phyloP scores from a whole-genome alignment of 129 eudicot species.

The Oenanthe sinensis region DNA sequence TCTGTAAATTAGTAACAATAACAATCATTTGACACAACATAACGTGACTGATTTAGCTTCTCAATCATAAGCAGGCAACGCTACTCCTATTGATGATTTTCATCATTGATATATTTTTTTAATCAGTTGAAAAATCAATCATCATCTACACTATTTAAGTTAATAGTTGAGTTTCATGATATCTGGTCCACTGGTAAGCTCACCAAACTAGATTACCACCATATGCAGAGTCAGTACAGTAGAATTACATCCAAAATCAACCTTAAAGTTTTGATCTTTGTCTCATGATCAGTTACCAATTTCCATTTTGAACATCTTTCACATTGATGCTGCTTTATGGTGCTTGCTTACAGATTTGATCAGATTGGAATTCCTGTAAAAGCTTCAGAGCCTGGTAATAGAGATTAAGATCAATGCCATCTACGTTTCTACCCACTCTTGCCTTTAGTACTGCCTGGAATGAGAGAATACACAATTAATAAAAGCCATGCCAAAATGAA shows the following conservation, averaged over 20 bases:
- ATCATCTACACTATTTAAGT: background rate
- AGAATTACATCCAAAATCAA: background rate
- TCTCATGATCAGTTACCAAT: background rate
- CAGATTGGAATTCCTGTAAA: slow-evolving; percentile 62
- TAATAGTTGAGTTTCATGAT: background rate
- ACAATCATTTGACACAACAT: background rate
- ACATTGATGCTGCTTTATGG: slow-evolving; percentile 16
- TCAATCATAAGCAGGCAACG: background rate
- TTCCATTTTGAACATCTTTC: background rate
- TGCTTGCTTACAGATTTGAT: slow-evolving; percentile 26
- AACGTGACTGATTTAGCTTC: background rate
- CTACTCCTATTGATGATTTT: background rate
- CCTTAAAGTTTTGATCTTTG: background rate
- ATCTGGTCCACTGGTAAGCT: background rate
- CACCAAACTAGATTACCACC: background rate
- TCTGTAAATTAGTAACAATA: background rate
- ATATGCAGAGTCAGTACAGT: background rate
- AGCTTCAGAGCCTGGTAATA: slow-evolving; percentile 74
- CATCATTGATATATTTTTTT: background rate
- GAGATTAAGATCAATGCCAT: slow-evolving; percentile 84
- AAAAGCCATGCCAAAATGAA: background rate
- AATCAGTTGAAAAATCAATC: background rate
- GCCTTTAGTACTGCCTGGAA: slow-evolving; percentile 72
- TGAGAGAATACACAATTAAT: background rate
- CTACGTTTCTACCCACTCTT: slow-evolving; percentile 88